A percentile compares a stretch with the other conserved stretches of the same genome.
Evolutionary conservation across 192 early-diverging fungal genomes (phyloP).

Genomic region (Linderina pennispora): DNA sequence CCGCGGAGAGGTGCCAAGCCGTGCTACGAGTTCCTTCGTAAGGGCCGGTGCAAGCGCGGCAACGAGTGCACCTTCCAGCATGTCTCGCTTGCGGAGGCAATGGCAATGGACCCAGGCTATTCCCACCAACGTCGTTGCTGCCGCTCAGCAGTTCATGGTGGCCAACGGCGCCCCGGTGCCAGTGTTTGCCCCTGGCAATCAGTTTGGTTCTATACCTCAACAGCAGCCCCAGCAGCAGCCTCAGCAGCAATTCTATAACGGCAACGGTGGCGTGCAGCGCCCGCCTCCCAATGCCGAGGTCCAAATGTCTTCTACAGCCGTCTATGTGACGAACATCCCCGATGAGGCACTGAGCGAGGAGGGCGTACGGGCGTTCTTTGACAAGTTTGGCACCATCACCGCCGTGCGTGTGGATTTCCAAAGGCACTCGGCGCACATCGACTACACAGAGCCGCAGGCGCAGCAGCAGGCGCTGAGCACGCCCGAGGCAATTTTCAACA

Average conservation of each 20-base stretch:
- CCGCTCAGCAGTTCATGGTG: neutral
- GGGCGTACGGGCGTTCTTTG: conserved; percentile 22
- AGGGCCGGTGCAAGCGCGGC: conserved; percentile 37
- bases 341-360: conserved; percentile 15
- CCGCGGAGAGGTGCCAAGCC: too few species aligned
- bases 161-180: neutral
- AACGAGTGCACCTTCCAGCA: conserved; percentile 25
- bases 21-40: conserved; percentile 38
- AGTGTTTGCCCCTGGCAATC: too few species aligned
- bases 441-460: conserved; percentile 11
- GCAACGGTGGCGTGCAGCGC: neutral
- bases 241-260: neutral
- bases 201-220: conserved; percentile 2
- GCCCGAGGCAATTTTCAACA: conserved; percentile 39
- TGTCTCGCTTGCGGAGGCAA: conserved; percentile 19
- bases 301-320: conserved; percentile 13
- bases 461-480: conserved; percentile 24
- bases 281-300: neutral
- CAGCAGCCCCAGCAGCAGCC: conserved; percentile 6
- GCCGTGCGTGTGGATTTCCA: conserved; percentile 13
- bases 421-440: conserved; percentile 17
- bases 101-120: conserved; percentile 6
- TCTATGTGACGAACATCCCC: conserved; percentile 37
- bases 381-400: conserved; percentile 19
- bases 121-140: neutral